A percentile compares a stretch with the other conserved stretches of the same genome.
phyloP scores from a whole-genome alignment of 306 rosid genomes.

The Mimosa bimucronata region DNA sequence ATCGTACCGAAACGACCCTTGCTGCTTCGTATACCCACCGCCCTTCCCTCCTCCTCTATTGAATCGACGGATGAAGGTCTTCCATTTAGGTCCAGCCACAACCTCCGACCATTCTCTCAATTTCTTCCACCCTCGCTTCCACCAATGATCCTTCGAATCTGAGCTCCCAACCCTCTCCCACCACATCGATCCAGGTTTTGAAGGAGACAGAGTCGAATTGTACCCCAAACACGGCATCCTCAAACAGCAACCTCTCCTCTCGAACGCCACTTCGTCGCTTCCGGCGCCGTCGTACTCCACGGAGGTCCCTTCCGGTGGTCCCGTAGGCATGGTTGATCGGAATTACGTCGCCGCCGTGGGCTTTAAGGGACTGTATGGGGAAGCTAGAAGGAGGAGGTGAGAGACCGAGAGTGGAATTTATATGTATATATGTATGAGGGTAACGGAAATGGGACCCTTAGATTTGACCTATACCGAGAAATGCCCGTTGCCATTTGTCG shows the following conservation, averaged over 20 bases:
- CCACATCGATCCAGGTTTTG: conserved; percentile 24
- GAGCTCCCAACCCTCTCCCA: conserved; percentile 53
- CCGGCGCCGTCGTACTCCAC: neutral
- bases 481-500: conserved; percentile 7
- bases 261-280: conserved; percentile 15
- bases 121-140: conserved; percentile 57
- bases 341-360: neutral
- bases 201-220: conserved; percentile 1
- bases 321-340: conserved; percentile 1
- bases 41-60: conserved; percentile 16
- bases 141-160: conserved; percentile 50
- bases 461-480: conserved; percentile 12
- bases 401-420: neutral
- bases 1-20: conserved; percentile 49
- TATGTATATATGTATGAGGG: neutral
- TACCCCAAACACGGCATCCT: conserved; percentile 48
- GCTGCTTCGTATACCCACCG: conserved; percentile 8
- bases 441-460: conserved; percentile 21
- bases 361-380: neutral
- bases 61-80: conserved; percentile 71
- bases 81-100: conserved; percentile 78
- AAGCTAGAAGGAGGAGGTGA: neutral
- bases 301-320: neutral
- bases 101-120: conserved; percentile 70
- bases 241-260: conserved; percentile 50